Conservation (phyloP, 768 basidiomycete species). For the Naganishia randhawae region DNA sequence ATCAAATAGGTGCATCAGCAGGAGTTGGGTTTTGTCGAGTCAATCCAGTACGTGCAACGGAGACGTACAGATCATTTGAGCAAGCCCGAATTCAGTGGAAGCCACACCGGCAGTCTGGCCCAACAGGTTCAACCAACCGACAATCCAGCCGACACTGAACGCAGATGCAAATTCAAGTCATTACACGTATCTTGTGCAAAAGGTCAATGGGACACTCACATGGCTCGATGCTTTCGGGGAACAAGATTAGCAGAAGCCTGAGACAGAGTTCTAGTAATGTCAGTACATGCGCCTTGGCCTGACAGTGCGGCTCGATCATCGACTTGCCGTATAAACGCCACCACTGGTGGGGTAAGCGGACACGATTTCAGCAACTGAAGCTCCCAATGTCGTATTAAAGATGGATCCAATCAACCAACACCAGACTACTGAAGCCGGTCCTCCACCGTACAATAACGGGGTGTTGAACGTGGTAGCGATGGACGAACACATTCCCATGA, state of each 20-base stretch:
- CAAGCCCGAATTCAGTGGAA: conserved; percentile 68
- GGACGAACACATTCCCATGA: conserved; percentile 38
- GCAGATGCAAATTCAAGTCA: background rate
- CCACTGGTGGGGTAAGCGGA: conserved; percentile 54
- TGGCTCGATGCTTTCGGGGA: conserved; percentile 46
- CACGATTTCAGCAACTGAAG: conserved; percentile 48
- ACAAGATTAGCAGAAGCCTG: conserved; percentile 51
- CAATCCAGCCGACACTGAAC: conserved; percentile 49
- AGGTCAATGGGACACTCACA: conserved; percentile 29
- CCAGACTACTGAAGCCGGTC: conserved; percentile 53
- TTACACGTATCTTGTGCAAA: background rate
- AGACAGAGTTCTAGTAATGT: background rate
- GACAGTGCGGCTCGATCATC: background rate
- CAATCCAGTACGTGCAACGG: conserved; percentile 38
- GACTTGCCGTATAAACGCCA: conserved; percentile 51
- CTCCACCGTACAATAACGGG: conserved; percentile 49
- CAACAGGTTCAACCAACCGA: conserved; percentile 48
- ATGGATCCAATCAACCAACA: conserved; percentile 51
- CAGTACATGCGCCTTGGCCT: background rate
- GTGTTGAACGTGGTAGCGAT: conserved; percentile 53
- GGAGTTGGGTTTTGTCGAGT: conserved; percentile 10
- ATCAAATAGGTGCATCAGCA: too few relatives aligned
- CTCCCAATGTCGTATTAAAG: conserved; percentile 33
- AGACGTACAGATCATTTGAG: conserved; percentile 59
- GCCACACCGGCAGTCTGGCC: conserved; percentile 68